A percentile compares a stretch with the other conserved stretches of the same genome.
Conservation (phyloP, 148 eudicot species). For the Arctostaphylos glauca region DNA sequence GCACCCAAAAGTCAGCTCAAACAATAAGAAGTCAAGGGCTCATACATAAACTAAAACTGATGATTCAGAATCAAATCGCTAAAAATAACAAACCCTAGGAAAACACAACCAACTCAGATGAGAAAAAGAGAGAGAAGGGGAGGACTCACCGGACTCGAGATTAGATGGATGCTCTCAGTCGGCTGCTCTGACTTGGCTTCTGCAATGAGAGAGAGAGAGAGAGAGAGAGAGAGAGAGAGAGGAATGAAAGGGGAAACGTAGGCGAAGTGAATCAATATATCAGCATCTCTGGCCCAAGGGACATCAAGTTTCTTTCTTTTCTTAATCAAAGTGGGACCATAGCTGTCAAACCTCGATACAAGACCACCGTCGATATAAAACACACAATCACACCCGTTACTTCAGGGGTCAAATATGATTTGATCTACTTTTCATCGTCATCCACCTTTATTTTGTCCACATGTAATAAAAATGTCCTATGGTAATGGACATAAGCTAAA, state of each 20-base stretch:
- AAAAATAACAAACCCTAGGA: background rate
- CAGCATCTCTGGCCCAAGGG: conserved; percentile 3
- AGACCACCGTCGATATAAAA: conserved; percentile 7
- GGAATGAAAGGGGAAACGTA: background rate
- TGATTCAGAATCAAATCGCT: conserved; percentile 4
- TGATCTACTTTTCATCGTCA: background rate
- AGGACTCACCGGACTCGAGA: conserved; percentile 44
- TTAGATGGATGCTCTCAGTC: conserved; percentile 22
- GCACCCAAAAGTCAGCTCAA: conserved; percentile 7
- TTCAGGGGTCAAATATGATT: background rate
- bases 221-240: conserved; percentile 11
- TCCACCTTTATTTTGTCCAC: background rate
- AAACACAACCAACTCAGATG: background rate
- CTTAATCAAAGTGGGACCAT: background rate
- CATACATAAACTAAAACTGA: conserved; percentile 6
- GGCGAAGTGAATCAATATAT: conserved; percentile 12
- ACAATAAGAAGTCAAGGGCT: conserved; percentile 17
- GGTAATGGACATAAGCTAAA: background rate
- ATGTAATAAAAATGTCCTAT: background rate
- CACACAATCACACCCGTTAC: background rate
- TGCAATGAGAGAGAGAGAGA: conserved; percentile 9
- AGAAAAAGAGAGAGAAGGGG: background rate
- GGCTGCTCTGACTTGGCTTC: conserved; percentile 25
- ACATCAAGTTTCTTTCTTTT: background rate
- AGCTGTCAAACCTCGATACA: background rate